Conservation (phyloP, 192 early-diverging fungal genomes). For the Coemansia sp. region DNA sequence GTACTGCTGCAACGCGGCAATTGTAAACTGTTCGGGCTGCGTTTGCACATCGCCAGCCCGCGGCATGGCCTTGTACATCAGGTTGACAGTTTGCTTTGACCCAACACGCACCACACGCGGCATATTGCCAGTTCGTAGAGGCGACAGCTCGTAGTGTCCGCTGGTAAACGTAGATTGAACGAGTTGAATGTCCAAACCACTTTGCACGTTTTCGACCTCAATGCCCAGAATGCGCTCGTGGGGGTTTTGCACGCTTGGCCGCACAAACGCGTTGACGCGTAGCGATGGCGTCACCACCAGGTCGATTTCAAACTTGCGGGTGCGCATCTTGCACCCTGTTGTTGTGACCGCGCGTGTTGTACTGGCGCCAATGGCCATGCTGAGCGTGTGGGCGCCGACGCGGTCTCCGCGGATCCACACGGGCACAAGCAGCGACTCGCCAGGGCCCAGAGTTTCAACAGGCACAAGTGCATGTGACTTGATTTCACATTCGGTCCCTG, state of each 20-base stretch:
- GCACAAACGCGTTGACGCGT: slow-evolving; percentile 91
- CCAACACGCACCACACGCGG: slow-evolving; percentile 13
- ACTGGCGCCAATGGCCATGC: slow-evolving; percentile 32
- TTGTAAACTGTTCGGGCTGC: slow-evolving; percentile 52
- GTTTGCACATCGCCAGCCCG: not conserved
- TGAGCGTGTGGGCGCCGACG: slow-evolving; percentile 76
- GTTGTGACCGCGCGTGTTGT: not conserved
- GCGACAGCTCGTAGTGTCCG: slow-evolving; percentile 34
- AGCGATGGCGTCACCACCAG: slow-evolving; percentile 80
- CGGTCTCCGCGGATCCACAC: slow-evolving; percentile 90
- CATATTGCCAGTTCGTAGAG: not conserved
- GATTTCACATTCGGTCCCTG: no score
- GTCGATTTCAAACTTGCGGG: slow-evolving; percentile 39
- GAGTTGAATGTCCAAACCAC: slow-evolving; percentile 37
- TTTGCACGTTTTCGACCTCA: slow-evolving; percentile 65
- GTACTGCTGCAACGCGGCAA: slow-evolving; percentile 48
- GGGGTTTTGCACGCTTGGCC: slow-evolving; percentile 71
- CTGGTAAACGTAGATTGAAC: slow-evolving; percentile 45
- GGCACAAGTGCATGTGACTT: slow-evolving; percentile 12
- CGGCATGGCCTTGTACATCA: slow-evolving; percentile 37
- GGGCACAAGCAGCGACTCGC: slow-evolving; percentile 70
- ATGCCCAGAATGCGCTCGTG: slow-evolving; percentile 90
- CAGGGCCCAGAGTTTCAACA: slow-evolving; percentile 58
- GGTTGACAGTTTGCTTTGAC: slow-evolving; percentile 36
- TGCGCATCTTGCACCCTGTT: slow-evolving; percentile 26